Conservation (phyloP, 1,284 basidiomycete genomes). For the Papiliotrema laurentii region DNA sequence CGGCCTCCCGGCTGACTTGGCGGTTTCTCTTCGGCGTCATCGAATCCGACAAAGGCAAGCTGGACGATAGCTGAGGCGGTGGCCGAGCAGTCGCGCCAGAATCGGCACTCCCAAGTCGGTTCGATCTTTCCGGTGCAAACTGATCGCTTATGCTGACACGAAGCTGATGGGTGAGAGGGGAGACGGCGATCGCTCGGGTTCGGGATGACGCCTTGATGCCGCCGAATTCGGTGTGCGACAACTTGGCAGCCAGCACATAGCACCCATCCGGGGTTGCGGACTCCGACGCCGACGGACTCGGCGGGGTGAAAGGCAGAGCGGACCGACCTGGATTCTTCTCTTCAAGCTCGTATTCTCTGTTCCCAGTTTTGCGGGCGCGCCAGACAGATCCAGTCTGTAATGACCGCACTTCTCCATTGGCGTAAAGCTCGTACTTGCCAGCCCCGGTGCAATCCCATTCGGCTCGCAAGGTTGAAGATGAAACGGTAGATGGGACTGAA, state of each 20-base stretch:
- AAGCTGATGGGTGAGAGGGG: conserved; percentile 8
- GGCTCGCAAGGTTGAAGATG: conserved; percentile 11
- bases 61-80: background rate
- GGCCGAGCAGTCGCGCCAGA: conserved; percentile 9
- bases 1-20: background rate
- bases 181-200: conserved; percentile 2
- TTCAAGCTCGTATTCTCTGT: conserved; percentile 43
- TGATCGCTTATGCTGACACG: conserved; percentile 12
- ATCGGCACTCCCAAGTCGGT: conserved; percentile 12
- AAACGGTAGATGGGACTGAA: background rate
- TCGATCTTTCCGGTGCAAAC: conserved; percentile 2
- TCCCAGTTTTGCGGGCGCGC: conserved; percentile 25
- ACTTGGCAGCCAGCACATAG: conserved; percentile 34
- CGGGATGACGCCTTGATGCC: conserved; percentile 34
- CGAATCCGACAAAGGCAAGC: background rate
- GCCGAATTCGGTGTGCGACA: conserved; percentile 39
- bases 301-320: background rate
- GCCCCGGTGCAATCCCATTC: conserved; percentile 45
- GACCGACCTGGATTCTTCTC: conserved; percentile 15
- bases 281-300: background rate
- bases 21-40: background rate
- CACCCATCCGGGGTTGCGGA: conserved; percentile 8
- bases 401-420: conserved; percentile 39
- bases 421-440: conserved; percentile 38
- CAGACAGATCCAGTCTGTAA: conserved; percentile 33